Percentiles rank a stretch among this genome's conserved stretches.
phyloP scores from a whole-genome alignment of 164 flowering plant species.

The Amborella trichopoda region DNA sequence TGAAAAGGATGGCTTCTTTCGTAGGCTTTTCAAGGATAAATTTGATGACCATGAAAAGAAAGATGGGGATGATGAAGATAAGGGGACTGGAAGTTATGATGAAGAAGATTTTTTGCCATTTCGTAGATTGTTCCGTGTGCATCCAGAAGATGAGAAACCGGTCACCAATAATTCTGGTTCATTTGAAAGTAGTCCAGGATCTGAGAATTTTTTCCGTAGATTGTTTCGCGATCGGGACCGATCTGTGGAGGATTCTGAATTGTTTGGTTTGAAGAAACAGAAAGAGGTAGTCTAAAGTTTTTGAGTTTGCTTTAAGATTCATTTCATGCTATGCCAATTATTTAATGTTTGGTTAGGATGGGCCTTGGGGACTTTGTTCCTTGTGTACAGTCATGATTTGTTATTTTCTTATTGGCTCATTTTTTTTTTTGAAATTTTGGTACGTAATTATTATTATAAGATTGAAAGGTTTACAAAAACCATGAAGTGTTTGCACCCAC shows the following conservation, averaged over 20 bases:
- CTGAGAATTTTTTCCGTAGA: slow-evolving; percentile 88
- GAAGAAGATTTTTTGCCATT: slow-evolving; percentile 84
- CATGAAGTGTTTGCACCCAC: no score
- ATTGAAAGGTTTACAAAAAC: no score
- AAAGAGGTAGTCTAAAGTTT: slow-evolving; percentile 49
- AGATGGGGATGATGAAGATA: background rate
- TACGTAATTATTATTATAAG: no score
- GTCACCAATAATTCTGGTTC: slow-evolving; percentile 34
- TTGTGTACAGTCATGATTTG: no score
- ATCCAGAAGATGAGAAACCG: slow-evolving; percentile 65
- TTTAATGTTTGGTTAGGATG: no score
- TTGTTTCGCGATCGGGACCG: slow-evolving; percentile 90
- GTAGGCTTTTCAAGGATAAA: slow-evolving; percentile 20
- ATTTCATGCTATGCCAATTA: no score
- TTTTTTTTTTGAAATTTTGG: no score
- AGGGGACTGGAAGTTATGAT: slow-evolving; percentile 14
- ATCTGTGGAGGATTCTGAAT: slow-evolving; percentile 88
- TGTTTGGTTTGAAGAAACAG: slow-evolving; percentile 65
- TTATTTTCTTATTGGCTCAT: no score
- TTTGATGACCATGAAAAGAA: slow-evolving; percentile 5
- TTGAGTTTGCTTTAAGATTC: no score
- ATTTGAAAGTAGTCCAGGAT: slow-evolving; percentile 89
- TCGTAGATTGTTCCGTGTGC: slow-evolving; percentile 75
- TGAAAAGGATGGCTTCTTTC: slow-evolving; percentile 88
- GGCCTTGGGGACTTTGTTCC: no score